Evolutionary conservation across 2,329 filamentous ascomycete genomes (phyloP), one percentile per base, ranked within the genome.

Genomic region (Huntiella savannae): DNA sequence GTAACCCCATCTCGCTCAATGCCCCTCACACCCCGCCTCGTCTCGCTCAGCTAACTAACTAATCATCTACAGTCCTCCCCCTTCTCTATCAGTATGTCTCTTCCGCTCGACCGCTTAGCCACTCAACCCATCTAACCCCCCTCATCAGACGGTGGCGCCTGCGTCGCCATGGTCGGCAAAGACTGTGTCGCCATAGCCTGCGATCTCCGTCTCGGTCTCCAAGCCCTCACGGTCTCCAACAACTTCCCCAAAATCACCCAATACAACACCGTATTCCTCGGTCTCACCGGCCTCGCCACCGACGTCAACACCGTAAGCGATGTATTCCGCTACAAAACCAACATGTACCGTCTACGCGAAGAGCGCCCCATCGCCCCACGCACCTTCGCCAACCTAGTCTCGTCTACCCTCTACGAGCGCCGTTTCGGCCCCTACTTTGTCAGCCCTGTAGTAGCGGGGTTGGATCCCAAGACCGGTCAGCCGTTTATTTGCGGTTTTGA

Each of bases 191-290:
- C 91, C 66, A 96, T 98, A 62, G 91, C 91, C 63, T 98, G 91
- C 71, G 91, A 98, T 67, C 84, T 98, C 54, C 88, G 91, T 53
- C 84, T 98, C 55, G 91, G 91, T 58, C 79, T 96, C 60, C 91
- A 98, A 69, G 75, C 91, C 60, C 74, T 98, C 60, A 98, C 91
- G 52, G 83, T 98, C 50, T 95, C 86, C 63, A 98, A 98, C 79
- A 91, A 96, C 79, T 96, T 96, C 73, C 91, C 91, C 69, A 98
- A 98, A 73, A 84, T 98, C 72, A 96, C 96, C 77, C 78, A 81
- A 64, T 96, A 93, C 73, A 86, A 85, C 59, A 84, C 88, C 59
- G 84, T 91, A 57, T 95, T 92, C 66, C 82, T 98, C 33, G 91
- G 91, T 48, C 78, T 98, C 51, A 96, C 91, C 4, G 91, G 91